Percentiles rank a stretch among this genome's conserved stretches.
Conservation (phyloP, 805 yeast genomes). For the Metschnikowia koreensis region DNA sequence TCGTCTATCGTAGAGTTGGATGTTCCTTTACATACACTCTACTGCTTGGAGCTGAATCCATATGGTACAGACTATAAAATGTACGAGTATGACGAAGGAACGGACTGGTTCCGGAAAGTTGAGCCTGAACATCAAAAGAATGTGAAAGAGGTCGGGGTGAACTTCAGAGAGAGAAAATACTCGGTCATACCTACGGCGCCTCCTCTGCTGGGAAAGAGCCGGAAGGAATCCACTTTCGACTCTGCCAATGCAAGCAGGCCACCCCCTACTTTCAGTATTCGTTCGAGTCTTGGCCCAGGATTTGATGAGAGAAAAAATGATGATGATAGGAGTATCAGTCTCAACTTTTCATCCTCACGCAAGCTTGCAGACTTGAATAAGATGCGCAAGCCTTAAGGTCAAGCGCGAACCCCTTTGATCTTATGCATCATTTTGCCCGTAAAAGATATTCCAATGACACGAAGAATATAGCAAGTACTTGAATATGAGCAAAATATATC, state of each 20-base stretch:
- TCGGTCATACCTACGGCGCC: conserved; percentile 80
- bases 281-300: conserved; percentile 25
- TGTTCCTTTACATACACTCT: conserved; percentile 89
- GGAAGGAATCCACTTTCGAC: conserved; percentile 4
- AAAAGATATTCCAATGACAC: no score
- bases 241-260: conserved; percentile 1
- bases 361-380: conserved; percentile 31
- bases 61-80: conserved; percentile 93
- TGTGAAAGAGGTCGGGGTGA: conserved; percentile 69
- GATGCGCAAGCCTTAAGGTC: conserved; percentile 24
- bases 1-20: conserved; percentile 85
- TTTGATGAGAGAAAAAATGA: conserved; percentile 8
- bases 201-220: conserved; percentile 26
- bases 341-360: conserved; percentile 20
- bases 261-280: conserved; percentile 23
- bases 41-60: conserved; percentile 87
- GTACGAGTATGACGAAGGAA: conserved; percentile 78
- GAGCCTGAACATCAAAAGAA: conserved; percentile 54
- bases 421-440: no score
- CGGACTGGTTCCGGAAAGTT: conserved; percentile 76
- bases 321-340: conserved; percentile 6
- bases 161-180: conserved; percentile 64
- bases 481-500: no score
- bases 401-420: background rate
- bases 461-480: no score